These are phyloP conservation scores for Eimeria necatrix DNA, from an alignment of 169 alveolate species.

Conservation along the genomic window DNA sequence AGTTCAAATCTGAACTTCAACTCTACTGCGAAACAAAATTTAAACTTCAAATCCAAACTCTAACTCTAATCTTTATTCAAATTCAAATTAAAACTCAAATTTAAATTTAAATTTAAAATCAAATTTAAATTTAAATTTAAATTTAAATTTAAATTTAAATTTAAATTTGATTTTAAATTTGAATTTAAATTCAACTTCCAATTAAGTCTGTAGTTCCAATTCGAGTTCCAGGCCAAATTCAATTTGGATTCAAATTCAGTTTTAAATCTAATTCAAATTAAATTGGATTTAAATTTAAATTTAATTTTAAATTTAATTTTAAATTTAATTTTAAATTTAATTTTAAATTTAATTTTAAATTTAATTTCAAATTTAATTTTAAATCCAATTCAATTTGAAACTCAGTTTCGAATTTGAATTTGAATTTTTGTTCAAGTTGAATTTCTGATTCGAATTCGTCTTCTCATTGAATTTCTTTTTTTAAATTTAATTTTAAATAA, in stretches of 20 bases:
- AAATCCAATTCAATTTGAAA: neutral
- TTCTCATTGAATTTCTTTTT: no score
- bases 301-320: constrained; percentile 24
- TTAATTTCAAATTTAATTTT: constrained; percentile 6
- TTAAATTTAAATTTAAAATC: neutral
- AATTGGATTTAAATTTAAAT: neutral
- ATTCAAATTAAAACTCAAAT: neutral
- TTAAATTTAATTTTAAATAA: no score
- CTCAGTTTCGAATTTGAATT: no score
- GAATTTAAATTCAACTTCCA: neutral
- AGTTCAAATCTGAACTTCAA: neutral
- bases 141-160: neutral
- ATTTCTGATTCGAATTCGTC: no score
- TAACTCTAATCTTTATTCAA: neutral
- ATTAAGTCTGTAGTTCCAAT: neutral
- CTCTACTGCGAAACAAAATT: neutral
- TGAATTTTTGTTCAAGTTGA: no score
- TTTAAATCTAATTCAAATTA: neutral
- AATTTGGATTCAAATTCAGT: neutral
- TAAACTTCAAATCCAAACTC: neutral
- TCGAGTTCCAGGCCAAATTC: neutral
- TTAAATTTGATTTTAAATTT: neutral
- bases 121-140: neutral
- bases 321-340: neutral
- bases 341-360: constrained; percentile 35